Evolutionary conservation across 306 rosid species (phyloP).

Genomic region (Rosa lucieae): DNA sequence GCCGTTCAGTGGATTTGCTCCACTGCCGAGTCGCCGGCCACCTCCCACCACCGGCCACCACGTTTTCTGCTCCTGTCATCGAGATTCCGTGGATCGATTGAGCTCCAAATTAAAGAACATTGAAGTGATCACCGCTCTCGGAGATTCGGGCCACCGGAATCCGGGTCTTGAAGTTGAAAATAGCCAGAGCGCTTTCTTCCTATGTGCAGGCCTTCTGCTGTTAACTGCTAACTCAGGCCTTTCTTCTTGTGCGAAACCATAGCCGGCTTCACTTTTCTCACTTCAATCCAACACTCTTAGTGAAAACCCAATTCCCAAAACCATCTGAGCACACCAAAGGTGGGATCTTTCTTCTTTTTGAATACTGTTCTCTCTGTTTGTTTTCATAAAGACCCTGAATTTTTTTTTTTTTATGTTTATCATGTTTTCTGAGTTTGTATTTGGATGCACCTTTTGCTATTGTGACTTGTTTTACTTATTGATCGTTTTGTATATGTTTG

Average conservation of each 20-base stretch:
- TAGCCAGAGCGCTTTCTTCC: slow-evolving; percentile 5
- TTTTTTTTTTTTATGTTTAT: background rate
- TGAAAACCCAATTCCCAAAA: slow-evolving; percentile 17
- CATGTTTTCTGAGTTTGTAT: background rate
- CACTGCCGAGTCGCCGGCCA: too few species aligned
- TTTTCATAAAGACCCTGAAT: background rate
- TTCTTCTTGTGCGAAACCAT: slow-evolving; percentile 3
- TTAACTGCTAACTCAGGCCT: background rate
- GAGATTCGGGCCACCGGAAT: too few species aligned
- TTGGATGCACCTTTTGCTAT: background rate
- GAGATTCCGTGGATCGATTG: too few species aligned
- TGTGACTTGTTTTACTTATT: slow-evolving; percentile 1
- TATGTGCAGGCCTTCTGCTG: slow-evolving; percentile 11
- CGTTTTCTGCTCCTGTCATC: too few species aligned
- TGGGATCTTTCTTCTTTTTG: background rate
- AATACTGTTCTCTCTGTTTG: background rate
- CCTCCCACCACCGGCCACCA: too few species aligned
- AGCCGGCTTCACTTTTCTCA: slow-evolving; percentile 11
- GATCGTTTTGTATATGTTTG: background rate
- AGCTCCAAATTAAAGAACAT: too few species aligned
- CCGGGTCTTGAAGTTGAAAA: background rate
- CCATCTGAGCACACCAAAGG: slow-evolving; percentile 4
- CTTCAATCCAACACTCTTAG: background rate
- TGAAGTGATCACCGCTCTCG: too few species aligned
- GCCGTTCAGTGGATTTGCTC: too few species aligned